Conservation (phyloP, 257 asterid species). For the Cynanchum wilfordii region DNA sequence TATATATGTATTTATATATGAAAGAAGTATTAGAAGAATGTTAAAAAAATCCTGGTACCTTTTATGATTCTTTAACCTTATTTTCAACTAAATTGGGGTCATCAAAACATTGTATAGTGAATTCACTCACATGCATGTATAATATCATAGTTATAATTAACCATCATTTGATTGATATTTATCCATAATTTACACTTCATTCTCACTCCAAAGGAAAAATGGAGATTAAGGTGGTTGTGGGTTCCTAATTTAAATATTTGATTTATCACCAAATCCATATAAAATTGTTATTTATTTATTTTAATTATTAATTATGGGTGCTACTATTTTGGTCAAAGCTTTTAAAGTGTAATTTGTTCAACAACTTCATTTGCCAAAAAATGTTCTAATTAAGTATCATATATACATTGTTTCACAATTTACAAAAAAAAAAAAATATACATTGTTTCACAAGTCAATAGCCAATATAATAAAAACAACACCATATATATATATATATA, state of each 20-base stretch:
- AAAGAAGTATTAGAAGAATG: too few relatives aligned
- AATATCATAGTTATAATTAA: neutral
- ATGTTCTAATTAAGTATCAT: neutral
- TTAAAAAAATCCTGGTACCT: too few relatives aligned
- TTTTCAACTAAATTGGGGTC: neutral
- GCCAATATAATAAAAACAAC: neutral
- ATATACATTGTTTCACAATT: too few relatives aligned
- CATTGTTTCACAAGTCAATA: neutral
- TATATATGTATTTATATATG: too few relatives aligned
- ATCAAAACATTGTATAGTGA: neutral
- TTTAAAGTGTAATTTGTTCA: conserved; percentile 6
- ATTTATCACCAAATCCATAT: neutral
- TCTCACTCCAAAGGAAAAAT: neutral
- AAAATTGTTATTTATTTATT: too few relatives aligned
- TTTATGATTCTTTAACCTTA: too few relatives aligned
- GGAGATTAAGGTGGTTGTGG: neutral
- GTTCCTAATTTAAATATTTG: neutral
- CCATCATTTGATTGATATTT: neutral
- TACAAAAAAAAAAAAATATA: too few relatives aligned
- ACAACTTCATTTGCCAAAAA: conserved; percentile 19
- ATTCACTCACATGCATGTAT: neutral
- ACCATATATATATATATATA: neutral
- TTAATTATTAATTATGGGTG: too few relatives aligned
- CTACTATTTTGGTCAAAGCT: neutral
- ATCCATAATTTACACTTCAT: neutral